Base-by-base conservation (phyloP, 345 rosid genomes). In the Eucalyptus cloeziana region DNA sequence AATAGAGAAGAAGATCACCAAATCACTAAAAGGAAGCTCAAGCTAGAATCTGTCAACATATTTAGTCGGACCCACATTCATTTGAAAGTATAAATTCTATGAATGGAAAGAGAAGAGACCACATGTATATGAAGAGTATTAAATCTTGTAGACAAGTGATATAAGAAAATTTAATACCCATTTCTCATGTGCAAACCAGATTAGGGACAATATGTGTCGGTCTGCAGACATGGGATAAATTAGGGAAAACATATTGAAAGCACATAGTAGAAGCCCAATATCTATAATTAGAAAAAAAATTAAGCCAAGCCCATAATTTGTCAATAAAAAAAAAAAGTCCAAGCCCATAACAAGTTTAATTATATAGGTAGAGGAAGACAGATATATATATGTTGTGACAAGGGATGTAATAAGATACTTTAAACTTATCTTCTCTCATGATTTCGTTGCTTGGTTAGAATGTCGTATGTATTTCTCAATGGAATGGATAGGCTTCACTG, bases 221-320 rank as follows among this genome's bases (percentile, higher is more conserved):
- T 4, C 4, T 71, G 7, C 2, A 5, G 4, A 71, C 12, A 21
- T 5, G 7, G 33, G 11, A 33, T 33, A 9, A 69, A 71, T 33
- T 71, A 37, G 13, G 25, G 25, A 10, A 0, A 71, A 33, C 81
- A 3, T 71, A 1, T 71, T 19, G 13, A 37, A 19, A 71, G 13
- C 44, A 71, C 7, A 5, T 6, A 19, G 6, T 5, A 33, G 7
- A 37, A 37, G 12, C 7, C 21, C 5, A 11, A 71, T 37, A 9
- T 6, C 4, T 33, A 10, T 2, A 3, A 5, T 37, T 3, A 5
- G 7, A 12, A 9, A 71, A 17, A n/a, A n/a, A n/a, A n/a, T n/a
- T n/a, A n/a, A n/a, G n/a, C 25, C 4, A 6, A 33, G 22, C 2
- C 13, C 44, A 33, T 33, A 37, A 71, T 37, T 37, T 37, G 40